Evolutionary conservation across 352 stramenopile species (phyloP).

Genomic region (Elongisporangium undulatum): DNA sequence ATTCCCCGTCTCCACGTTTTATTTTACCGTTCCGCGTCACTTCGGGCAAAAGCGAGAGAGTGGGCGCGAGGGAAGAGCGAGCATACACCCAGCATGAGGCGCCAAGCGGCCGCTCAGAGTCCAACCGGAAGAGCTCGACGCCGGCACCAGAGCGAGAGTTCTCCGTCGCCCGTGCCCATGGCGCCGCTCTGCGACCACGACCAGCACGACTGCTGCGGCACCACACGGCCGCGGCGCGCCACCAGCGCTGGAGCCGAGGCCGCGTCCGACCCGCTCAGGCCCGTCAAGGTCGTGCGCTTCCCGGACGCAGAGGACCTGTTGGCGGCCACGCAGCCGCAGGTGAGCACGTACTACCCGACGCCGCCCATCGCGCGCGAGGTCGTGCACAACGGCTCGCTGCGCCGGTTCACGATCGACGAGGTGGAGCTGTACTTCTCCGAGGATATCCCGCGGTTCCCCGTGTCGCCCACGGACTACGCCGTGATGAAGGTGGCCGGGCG

Average conservation of each 20-base stretch:
- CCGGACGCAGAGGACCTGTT: slow-evolving; percentile 28
- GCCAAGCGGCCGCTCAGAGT: background rate
- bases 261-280: slow-evolving; percentile 6
- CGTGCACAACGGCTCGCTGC: slow-evolving; percentile 37
- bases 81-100: background rate
- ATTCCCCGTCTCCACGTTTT: background rate
- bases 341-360: slow-evolving; percentile 46
- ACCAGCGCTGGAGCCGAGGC: background rate
- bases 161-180: background rate
- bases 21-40: background rate
- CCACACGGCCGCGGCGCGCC: background rate
- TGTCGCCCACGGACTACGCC: slow-evolving; percentile 33
- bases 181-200: background rate
- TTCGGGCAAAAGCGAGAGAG: background rate
- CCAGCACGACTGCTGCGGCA: background rate
- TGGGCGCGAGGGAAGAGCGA: background rate
- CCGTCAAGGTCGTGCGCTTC: slow-evolving; percentile 44
- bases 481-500: slow-evolving; percentile 43
- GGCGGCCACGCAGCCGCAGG: slow-evolving; percentile 18
- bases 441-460: slow-evolving; percentile 25
- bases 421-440: slow-evolving; percentile 65
- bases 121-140: background rate
- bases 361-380: slow-evolving; percentile 23
- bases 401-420: slow-evolving; percentile 56
- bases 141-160: background rate